phyloP scores from a whole-genome alignment of 2,329 filamentous ascomycete species.

The Sclerotinia spermophila region DNA sequence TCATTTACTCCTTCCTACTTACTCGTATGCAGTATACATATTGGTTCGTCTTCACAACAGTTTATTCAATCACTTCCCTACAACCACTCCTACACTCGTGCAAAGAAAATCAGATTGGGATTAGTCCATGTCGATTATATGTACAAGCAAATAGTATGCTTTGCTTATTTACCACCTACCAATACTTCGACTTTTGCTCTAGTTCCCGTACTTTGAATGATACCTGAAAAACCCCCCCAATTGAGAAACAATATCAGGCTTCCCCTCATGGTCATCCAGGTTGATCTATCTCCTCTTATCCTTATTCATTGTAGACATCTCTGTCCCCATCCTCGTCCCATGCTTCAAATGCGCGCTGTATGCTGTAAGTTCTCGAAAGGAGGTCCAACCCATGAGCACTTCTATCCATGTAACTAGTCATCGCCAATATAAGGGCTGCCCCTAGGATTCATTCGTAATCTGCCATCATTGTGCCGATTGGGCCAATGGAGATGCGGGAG shows the following conservation, averaged over 20 bases:
- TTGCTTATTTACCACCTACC: background rate
- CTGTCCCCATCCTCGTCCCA: background rate
- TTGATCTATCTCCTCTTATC: background rate
- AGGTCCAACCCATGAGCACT: background rate
- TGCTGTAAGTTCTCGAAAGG: background rate
- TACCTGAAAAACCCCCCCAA: background rate
- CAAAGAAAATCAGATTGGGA: background rate
- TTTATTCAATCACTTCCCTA: background rate
- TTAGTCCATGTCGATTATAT: background rate
- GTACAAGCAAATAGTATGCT: background rate
- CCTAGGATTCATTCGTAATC: background rate
- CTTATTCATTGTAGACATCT: background rate
- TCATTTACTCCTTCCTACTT: background rate
- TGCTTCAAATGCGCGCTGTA: background rate
- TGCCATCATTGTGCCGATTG: slow-evolving; percentile 34
- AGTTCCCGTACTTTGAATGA: background rate
- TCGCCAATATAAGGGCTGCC: background rate
- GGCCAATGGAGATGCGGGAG: slow-evolving; percentile 46
- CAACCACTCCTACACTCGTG: background rate
- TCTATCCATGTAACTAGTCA: background rate
- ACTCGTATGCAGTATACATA: background rate
- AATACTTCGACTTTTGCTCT: background rate
- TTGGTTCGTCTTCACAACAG: background rate
- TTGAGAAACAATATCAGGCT: background rate
- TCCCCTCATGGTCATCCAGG: background rate